Evolutionary conservation across 1,284 basidiomycete genomes (phyloP).

Genomic region (Limonomyces culmigenus): DNA sequence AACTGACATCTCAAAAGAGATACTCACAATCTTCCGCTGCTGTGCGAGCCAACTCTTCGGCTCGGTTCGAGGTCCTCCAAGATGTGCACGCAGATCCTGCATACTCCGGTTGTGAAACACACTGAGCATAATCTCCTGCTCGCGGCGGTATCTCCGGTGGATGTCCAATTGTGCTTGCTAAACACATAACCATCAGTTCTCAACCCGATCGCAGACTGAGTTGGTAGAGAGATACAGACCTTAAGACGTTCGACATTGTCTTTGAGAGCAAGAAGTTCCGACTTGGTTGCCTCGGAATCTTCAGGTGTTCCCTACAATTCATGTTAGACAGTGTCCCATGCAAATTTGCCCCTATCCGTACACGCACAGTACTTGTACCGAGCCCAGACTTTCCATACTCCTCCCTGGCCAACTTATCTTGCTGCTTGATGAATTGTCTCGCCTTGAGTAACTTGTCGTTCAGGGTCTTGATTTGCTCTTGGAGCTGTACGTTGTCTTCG

Average conservation of each 20-base stretch:
- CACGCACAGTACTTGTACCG: too few relatives aligned
- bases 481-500: constrained; percentile 56
- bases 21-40: constrained; percentile 34
- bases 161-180: constrained; percentile 39
- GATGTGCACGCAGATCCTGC: constrained; percentile 35
- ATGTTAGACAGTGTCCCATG: too few relatives aligned
- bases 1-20: too few relatives aligned
- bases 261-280: constrained; percentile 57
- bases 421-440: constrained; percentile 81
- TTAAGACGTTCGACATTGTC: constrained; percentile 50
- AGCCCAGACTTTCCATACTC: constrained; percentile 48
- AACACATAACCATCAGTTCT: constrained; percentile 5
- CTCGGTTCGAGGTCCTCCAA: constrained; percentile 22
- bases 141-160: constrained; percentile 46
- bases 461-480: constrained; percentile 53
- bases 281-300: too few relatives aligned
- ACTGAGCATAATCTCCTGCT: constrained; percentile 69
- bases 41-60: constrained; percentile 42
- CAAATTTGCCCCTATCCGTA: too few relatives aligned
- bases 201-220: neutral
- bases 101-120: constrained; percentile 58
- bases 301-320: too few relatives aligned
- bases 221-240: constrained; percentile 18
- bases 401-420: constrained; percentile 78
- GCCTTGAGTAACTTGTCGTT: constrained; percentile 76